Evolutionary conservation across 345 rosid genomes (phyloP), one percentile per base, ranked within the genome.

Genomic region (Linum tenue): DNA sequence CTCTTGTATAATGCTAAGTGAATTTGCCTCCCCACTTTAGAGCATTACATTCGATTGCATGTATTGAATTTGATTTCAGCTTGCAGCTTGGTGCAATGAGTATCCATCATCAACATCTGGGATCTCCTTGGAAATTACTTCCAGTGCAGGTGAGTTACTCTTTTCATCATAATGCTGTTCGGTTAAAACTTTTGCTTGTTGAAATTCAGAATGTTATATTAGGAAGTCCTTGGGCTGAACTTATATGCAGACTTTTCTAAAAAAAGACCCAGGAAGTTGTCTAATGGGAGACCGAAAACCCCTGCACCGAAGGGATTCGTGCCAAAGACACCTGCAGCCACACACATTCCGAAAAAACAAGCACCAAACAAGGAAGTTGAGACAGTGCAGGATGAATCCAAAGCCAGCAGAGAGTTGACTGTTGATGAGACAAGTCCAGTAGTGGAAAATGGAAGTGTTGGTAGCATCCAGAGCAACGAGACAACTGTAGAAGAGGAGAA

Each of bases 181-280:
- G 15, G 10, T 57, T 57, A 11, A 22, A 8, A 31, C 22, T 5
- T 56, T 57, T 10, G 8, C 5, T 5, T 48, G 53, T 12, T 12
- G 11, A 1, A 48, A 48, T 48, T 48, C 53, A 48, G 9, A 48
- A 37, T 62, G 14, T 50, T 16, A 31, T 61, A 63, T 15, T 22
- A 41, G 48, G 31, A 43, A 43, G 6, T 43, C 22, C 70, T 37
- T 51, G 31, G 59, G 35, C 22, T 58, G 37, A 9, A 55, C 58
- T 55, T 17, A 39, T 43, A 16, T 44, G 44, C 77, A 89, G 98
- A 89, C 77, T 92, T 84, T 79, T 78, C 88, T 9, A 80, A 71
- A 79, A 81, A 78, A 82, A 92, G 79, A 74, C 86, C 67, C 43
- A 82, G 78, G 72, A 86, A 64, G 69, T 55, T 58, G 39, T 69